Evolutionary conservation across 208 protist genomes (phyloP).

Genomic region (Leishmania aethiopica): DNA sequence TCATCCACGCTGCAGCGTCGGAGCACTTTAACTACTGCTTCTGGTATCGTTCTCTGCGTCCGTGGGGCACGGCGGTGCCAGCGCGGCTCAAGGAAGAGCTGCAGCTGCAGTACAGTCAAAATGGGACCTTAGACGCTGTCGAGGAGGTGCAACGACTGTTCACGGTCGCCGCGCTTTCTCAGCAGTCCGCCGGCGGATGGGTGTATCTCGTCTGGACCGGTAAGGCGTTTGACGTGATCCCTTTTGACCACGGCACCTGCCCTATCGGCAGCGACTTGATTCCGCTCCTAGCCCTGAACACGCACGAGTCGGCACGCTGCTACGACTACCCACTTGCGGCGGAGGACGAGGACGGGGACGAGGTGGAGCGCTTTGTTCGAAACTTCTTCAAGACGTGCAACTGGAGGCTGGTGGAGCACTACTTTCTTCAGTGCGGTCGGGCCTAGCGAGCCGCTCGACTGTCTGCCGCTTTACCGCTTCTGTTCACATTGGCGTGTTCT

Average conservation of each 20-base stretch:
- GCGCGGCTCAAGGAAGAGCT: slow-evolving; percentile 63
- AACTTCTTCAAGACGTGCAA: slow-evolving; percentile 92
- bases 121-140: slow-evolving; percentile 62
- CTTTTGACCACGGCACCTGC: slow-evolving; percentile 77
- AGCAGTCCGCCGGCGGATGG: slow-evolving; percentile 71
- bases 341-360: slow-evolving; percentile 10
- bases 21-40: slow-evolving; percentile 94
- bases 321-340: slow-evolving; percentile 56
- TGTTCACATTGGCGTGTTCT: neutral
- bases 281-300: slow-evolving; percentile 77
- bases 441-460: slow-evolving; percentile 4
- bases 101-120: slow-evolving; percentile 74
- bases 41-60: slow-evolving; percentile 84
- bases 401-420: slow-evolving; percentile 70
- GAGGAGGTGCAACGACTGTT: slow-evolving; percentile 67
- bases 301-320: slow-evolving; percentile 63
- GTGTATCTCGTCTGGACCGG: slow-evolving; percentile 88
- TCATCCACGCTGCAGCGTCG: slow-evolving; percentile 67
- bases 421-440: slow-evolving; percentile 46
- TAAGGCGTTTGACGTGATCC: slow-evolving; percentile 76
- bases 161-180: slow-evolving; percentile 54
- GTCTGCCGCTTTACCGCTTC: neutral
- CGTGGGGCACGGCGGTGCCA: slow-evolving; percentile 79
- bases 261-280: slow-evolving; percentile 77
- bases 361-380: slow-evolving; percentile 64